Base-by-base conservation (phyloP, 371 early-diverging fungal genomes). In the Haplosporangium sp. region DNA sequence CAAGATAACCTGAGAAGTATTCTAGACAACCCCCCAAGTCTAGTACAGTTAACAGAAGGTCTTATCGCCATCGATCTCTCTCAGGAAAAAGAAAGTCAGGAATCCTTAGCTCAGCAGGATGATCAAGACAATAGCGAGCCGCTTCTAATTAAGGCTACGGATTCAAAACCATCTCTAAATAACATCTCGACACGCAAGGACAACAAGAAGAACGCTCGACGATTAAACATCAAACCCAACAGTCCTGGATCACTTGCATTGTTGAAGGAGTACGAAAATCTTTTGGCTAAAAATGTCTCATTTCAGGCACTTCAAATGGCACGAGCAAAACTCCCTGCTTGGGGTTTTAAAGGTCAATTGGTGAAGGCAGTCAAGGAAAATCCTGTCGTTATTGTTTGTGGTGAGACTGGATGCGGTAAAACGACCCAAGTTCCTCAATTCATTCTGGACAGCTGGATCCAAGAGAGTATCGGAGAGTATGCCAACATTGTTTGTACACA, bases 381-480 rank as follows among this genome's bases (percentile, higher is more conserved):
- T 69, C 88, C 90, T 45, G 88, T 92, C 0, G 77, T 88, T 1
- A 89, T 94, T 65, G 88, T 94, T 9, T 95, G 98, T 34, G 94
- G 94, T 19, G 95, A 92, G 45, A 96, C 97, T 0, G 97, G 97
- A 39, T 92, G 94, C 67, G 94, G 94, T 66, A 93, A 93, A 70
- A 90, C 88, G 56, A 94, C 93, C 10, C 97, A 96, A 75, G 93
- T 98, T 3, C 98, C 98, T 20, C 97, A 98, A 75, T 95, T 94
- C 83, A 89, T 96, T 17, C 79, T 95, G 57, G 94, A 94, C 57
- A 88, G 88, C 19, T 92, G 91, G 63, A 93, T 92, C 60, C 83
- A 87, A 62, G 72, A 82, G 35, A 69, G 68, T 0, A 76, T 86
- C 34, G 89, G 89, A 19, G 83, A 87, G 38, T 69, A 70, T 0